Evolutionary conservation across 2,329 filamentous ascomycete genomes (phyloP), one percentile per base, ranked within the genome.

Genomic region (Hypoxylon sp.): DNA sequence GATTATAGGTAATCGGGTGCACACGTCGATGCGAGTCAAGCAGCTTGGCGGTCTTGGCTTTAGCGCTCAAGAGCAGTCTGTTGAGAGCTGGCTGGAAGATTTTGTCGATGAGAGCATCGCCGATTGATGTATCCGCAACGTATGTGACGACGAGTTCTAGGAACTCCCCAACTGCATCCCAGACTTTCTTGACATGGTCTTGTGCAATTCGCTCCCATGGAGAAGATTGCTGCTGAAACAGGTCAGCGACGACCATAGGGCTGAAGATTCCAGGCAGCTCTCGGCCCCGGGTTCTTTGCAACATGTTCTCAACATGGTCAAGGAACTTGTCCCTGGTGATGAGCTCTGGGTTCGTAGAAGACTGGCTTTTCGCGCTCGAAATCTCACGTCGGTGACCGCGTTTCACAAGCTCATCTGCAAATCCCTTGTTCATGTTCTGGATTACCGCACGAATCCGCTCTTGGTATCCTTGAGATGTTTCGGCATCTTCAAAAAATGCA

Each of bases 181-280:
- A 76, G 0, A 86, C 31, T 68, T 83, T n/a, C 81, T 84, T 2
- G 79, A 85, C 17, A 24, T 90, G 78, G 42, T 85, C 82, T 5
- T 79, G 75, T 0, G 84, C 86, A 27, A 88, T 81, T 0, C 62
- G 31, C 46, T 82, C 75, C 90, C 88, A 92, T 0, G 83, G 84
- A 6, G 71, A 60, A 0, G 84, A 88, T 63, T 92, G 88, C 50
- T 89, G 83, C 19, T 79, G 79, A 73, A 92, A 92, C 0, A 92
- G 75, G 21, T 90, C 85, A 0, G 80, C 79, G 0, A 92, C 82
- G 8, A 91, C 79, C 58, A 88, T 74, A 0, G 89, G 85, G 65
- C 89, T 89, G 75, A 88, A 91, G 0, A 81, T 87, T 0, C 89
- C 88, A 0, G 87, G 86, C 0, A 92, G 77, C 73, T 92, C 90